These are phyloP conservation scores for Ehretia macrophylla DNA, from an alignment of 257 asterid species.

Conservation along the genomic window DNA sequence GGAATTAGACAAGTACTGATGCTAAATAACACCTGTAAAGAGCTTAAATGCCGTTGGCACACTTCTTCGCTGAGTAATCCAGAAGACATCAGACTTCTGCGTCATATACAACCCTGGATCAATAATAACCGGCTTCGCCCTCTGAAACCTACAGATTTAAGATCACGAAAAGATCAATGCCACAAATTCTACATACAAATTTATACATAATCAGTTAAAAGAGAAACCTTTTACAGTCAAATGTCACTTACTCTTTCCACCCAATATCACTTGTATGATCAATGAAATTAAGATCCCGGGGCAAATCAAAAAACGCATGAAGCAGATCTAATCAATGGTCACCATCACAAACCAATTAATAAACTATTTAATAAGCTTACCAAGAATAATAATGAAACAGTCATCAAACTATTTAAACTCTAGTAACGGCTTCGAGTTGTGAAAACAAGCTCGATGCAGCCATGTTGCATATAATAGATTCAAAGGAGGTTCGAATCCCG, in stretches of 20 bases:
- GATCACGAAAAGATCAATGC: neutral
- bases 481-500: too few relatives aligned
- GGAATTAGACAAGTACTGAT: too few relatives aligned
- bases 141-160: conserved; percentile 57
- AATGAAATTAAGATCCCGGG: conserved; percentile 91
- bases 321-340: conserved; percentile 65
- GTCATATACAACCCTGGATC: conserved; percentile 94
- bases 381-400: too few relatives aligned
- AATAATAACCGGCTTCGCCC: conserved; percentile 86
- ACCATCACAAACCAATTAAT: too few relatives aligned
- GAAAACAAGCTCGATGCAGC: too few relatives aligned
- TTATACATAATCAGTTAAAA: too few relatives aligned
- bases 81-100: conserved; percentile 79
- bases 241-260: conserved; percentile 85
- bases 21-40: conserved; percentile 90
- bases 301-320: conserved; percentile 72
- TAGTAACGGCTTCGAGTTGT: too few relatives aligned
- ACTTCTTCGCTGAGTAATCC: conserved; percentile 94
- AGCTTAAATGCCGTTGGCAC: conserved; percentile 96
- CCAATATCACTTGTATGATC: conserved; percentile 96
- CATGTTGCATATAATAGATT: too few relatives aligned
- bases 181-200: neutral
- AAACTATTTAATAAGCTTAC: too few relatives aligned
- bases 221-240: neutral
- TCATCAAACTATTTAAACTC: too few relatives aligned